phyloP scores from a whole-genome alignment of 2,329 filamentous ascomycete species.

The Huntiella decipiens region DNA sequence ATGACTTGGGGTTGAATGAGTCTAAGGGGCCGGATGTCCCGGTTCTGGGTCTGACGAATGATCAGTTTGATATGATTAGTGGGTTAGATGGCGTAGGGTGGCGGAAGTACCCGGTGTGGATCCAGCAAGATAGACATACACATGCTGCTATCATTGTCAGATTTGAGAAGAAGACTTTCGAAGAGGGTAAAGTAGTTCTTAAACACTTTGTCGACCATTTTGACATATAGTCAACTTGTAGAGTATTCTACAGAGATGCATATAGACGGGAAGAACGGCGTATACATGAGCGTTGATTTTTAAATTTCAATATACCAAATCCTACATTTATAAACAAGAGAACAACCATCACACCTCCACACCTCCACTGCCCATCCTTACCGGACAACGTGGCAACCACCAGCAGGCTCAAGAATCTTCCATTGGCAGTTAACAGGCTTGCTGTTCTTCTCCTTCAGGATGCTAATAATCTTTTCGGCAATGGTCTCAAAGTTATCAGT shows the following conservation, averaged over 20 bases:
- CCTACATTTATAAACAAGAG: background rate
- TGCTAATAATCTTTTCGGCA: conserved; percentile 55
- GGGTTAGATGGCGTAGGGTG: conserved; percentile 49
- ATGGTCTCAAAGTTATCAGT: conserved; percentile 81
- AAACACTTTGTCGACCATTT: conserved; percentile 63
- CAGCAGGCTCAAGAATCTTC: conserved; percentile 74
- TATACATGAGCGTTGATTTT: background rate
- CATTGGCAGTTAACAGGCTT: conserved; percentile 54
- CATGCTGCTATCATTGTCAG: conserved; percentile 85
- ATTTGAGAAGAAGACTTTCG: conserved; percentile 43
- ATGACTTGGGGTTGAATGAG: background rate
- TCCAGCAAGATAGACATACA: conserved; percentile 58
- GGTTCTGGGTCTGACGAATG: conserved; percentile 56
- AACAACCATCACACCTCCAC: background rate
- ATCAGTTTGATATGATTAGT: conserved; percentile 73
- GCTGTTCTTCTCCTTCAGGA: conserved; percentile 42
- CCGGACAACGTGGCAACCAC: conserved; percentile 38
- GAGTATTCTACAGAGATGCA: no score
- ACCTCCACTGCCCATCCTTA: conserved; percentile 12
- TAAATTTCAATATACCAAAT: background rate
- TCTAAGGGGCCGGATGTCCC: conserved; percentile 26
- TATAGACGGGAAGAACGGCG: no score
- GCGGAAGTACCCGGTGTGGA: conserved; percentile 51
- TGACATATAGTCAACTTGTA: background rate
- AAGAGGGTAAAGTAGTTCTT: conserved; percentile 60